These are phyloP conservation scores for Chalaropsis ovoidea DNA, from an alignment of 2,329 filamentous ascomycete species.

Conservation along the genomic window DNA sequence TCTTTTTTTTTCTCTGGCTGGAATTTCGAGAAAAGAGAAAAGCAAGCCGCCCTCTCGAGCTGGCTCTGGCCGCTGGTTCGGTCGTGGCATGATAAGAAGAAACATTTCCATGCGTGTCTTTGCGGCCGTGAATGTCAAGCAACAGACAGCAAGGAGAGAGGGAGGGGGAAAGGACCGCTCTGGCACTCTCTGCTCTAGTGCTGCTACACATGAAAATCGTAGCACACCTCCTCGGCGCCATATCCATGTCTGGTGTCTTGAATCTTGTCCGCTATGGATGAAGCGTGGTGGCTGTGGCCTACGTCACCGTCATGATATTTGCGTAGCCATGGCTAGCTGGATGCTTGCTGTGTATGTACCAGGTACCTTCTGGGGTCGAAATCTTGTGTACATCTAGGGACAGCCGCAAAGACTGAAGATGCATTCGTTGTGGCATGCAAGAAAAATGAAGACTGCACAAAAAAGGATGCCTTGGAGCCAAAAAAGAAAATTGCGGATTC, in stretches of 20 bases:
- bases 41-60: background rate
- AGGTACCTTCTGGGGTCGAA: background rate
- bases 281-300: conserved; percentile 1
- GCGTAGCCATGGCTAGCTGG: background rate
- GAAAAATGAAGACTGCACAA: background rate
- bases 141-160: too few relatives aligned
- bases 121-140: too few relatives aligned
- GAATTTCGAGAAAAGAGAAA: background rate
- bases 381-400: background rate
- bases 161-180: too few relatives aligned
- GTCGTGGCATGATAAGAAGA: too few relatives aligned
- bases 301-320: background rate
- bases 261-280: background rate
- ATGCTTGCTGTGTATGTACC: background rate
- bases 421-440: too few relatives aligned
- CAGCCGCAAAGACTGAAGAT: background rate
- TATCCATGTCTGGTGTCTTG: background rate
- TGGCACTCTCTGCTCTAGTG: too few relatives aligned
- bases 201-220: too few relatives aligned
- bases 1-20: background rate
- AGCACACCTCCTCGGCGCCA: too few relatives aligned
- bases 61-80: background rate
- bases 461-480: background rate
- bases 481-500: background rate
- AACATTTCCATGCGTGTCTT: too few relatives aligned